A percentile compares a stretch with the other conserved stretches of the same genome.
These are phyloP conservation scores for Pezicula neosporulosa DNA, from an alignment of 2,329 filamentous ascomycete genomes.

Conservation along the genomic window DNA sequence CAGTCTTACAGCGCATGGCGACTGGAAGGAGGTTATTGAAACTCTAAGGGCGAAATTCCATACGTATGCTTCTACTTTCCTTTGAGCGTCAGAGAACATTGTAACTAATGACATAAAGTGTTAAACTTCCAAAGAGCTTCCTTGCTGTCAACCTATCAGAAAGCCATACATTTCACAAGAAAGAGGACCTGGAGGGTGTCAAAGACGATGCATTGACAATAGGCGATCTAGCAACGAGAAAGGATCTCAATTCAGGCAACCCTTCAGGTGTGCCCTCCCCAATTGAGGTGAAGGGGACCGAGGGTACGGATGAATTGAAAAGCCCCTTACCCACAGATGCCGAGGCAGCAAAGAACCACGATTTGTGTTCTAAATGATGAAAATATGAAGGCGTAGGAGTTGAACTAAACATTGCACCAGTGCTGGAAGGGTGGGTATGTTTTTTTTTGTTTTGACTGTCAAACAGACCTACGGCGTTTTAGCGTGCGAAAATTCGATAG, in stretches of 20 bases:
- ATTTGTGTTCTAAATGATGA: too few relatives aligned
- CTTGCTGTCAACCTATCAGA: slow-evolving; percentile 32
- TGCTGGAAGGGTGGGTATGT: too few relatives aligned
- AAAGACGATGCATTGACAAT: neutral
- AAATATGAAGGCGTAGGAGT: too few relatives aligned
- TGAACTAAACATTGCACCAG: too few relatives aligned
- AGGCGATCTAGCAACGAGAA: slow-evolving; percentile 1
- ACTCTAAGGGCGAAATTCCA: slow-evolving; percentile 93
- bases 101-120: slow-evolving; percentile 19
- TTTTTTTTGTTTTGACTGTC: too few relatives aligned
- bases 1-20: slow-evolving; percentile 83
- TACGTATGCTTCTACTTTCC: slow-evolving; percentile 56
- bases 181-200: slow-evolving; percentile 17
- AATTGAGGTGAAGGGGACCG: too few relatives aligned
- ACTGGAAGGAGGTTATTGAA: slow-evolving; percentile 97
- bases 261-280: too few relatives aligned
- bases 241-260: neutral
- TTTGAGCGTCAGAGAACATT: neutral
- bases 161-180: slow-evolving; percentile 30
- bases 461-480: too few relatives aligned
- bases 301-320: too few relatives aligned
- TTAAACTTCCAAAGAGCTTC: slow-evolving; percentile 32
- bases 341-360: too few relatives aligned
- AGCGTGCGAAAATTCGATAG: too few relatives aligned
- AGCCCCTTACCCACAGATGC: too few relatives aligned